Conservation (phyloP, 2,329 filamentous ascomycete genomes). For the Ophiostoma sp. region DNA sequence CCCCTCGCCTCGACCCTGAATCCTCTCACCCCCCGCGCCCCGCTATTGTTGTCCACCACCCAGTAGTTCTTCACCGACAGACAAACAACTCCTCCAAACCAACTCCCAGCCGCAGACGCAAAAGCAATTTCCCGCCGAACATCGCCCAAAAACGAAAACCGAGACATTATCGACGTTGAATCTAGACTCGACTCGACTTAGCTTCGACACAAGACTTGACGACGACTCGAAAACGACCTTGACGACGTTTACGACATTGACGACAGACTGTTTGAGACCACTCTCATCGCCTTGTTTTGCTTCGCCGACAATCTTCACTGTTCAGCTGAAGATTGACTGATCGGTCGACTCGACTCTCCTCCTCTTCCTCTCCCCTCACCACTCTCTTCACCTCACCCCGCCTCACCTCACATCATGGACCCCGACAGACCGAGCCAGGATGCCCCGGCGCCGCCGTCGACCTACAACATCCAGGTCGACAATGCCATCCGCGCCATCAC, state of each 20-base stretch:
- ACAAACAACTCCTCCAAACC: not conserved
- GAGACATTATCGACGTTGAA: not conserved
- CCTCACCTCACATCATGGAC: constrained; percentile 48
- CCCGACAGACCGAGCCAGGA: constrained; percentile 44
- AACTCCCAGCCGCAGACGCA: not conserved
- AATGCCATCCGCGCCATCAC: constrained; percentile 89
- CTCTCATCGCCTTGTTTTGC: not conserved
- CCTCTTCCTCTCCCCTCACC: not conserved
- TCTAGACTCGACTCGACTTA: not conserved
- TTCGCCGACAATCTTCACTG: not conserved
- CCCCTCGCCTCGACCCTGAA: not conserved
- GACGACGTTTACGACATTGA: not conserved
- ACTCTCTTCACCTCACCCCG: not conserved
- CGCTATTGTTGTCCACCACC: not conserved
- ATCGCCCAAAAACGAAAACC: not conserved
- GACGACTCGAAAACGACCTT: not conserved
- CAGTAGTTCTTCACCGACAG: constrained; percentile 10
- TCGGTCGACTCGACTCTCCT: not conserved
- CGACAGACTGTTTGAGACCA: not conserved
- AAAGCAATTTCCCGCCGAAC: not conserved
- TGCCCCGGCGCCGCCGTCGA: constrained; percentile 32
- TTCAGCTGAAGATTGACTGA: not conserved
- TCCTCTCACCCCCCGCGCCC: not conserved
- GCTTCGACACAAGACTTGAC: not conserved
- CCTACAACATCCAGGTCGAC: constrained; percentile 65